Evolutionary conservation across 352 stramenopile species (phyloP).

Genomic region (Blastocystis sp.): DNA sequence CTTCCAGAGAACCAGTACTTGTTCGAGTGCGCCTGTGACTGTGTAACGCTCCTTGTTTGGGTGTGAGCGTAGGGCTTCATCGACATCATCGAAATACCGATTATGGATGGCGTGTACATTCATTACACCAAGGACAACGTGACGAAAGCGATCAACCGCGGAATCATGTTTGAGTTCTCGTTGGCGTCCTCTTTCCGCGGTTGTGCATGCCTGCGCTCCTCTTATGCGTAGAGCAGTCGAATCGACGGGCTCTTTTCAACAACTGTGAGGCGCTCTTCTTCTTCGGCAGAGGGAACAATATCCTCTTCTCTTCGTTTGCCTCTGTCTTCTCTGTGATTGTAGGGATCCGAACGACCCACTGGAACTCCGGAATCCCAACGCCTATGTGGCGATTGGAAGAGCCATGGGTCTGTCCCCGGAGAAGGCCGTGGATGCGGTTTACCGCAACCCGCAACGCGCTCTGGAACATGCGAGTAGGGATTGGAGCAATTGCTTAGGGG

Average conservation of each 20-base stretch:
- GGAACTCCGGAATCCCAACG: slow-evolving; percentile 24
- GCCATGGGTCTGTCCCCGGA: slow-evolving; percentile 20
- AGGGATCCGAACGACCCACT: slow-evolving; percentile 26
- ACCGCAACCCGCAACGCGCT: background rate
- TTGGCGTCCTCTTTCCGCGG: slow-evolving; percentile 17
- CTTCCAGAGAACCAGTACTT: background rate
- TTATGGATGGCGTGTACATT: background rate
- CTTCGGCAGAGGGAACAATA: slow-evolving; percentile 38
- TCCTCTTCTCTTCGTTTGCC: slow-evolving; percentile 8
- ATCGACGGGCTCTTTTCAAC: background rate
- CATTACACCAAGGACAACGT: background rate
- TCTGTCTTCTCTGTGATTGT: background rate
- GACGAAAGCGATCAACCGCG: slow-evolving; percentile 11
- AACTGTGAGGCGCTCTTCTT: background rate
- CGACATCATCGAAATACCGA: slow-evolving; percentile 57
- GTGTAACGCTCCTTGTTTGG: background rate
- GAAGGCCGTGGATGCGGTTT: slow-evolving; percentile 33
- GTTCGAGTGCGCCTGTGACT: slow-evolving; percentile 9
- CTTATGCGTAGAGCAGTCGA: background rate
- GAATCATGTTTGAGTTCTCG: slow-evolving; percentile 63
- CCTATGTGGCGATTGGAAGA: slow-evolving; percentile 43
- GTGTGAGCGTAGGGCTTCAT: slow-evolving; percentile 4
- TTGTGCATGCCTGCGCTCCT: background rate
- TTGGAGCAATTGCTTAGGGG: background rate
- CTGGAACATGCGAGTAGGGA: slow-evolving; percentile 45